Evolutionary conservation across 805 yeast genomes (phyloP), one percentile per base, ranked within the genome.

Genomic region (Ogataea zsoltii): DNA sequence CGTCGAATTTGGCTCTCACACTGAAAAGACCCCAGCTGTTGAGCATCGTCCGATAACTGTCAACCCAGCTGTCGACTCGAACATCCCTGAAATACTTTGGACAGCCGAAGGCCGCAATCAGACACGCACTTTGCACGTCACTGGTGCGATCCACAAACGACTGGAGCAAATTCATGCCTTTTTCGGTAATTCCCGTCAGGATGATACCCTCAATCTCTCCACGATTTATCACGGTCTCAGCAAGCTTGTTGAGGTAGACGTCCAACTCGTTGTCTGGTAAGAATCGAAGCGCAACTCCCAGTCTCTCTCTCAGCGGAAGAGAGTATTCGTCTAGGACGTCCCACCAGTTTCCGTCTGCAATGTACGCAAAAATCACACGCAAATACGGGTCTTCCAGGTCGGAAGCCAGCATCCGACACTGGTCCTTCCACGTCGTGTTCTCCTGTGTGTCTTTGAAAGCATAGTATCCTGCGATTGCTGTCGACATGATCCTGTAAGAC

Each of bases 271-370:
- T 74, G 60, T 90, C 97, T 1, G 91, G 80, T 28, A 92, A 68
- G 56, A 88, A 92, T 39, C 97, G 72, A 18, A 92, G 70, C 0
- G 98, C 97, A 21, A 92, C 92, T 1, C 97, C 97, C 11, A 92
- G 67, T 53, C 96, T 71, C 60, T 92, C 99, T 42, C 92, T 74
- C 33, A 92, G 69, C 0, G 99, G 96, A 33, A 92, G 72, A 1
- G 96, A 85, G 15, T 85, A 81, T 58, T 92, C 97, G 60, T 89
- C 96, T 42, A 92, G 71, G 1, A 92, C 96, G 58, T 89, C 97
- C 83, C 92, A 85, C 97, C 98, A 92, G 53, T 91, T 94, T 37
- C 88, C 86, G 60, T 92, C 97, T 0, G 97, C 90, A 43, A 92
- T 85, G 56, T 83, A 92, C 0, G 97, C 97, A 71, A 92, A 92